Conservation (phyloP, 169 alveolate species). For the Plasmodium malariae region DNA sequence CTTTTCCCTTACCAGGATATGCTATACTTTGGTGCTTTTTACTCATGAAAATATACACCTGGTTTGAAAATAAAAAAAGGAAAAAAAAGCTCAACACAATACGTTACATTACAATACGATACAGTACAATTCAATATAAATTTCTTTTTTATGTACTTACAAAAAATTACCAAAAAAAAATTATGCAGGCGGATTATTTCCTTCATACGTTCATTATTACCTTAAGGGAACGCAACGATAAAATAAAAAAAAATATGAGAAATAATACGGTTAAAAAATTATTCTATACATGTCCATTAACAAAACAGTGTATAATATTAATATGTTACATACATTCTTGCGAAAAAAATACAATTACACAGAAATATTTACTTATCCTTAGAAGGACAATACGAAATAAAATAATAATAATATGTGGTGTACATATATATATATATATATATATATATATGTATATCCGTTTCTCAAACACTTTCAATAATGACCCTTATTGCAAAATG, state of each 20-base stretch:
- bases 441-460: too few relatives aligned
- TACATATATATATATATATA: too few relatives aligned
- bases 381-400: too few relatives aligned
- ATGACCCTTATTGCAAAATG: too few relatives aligned
- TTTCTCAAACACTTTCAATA: too few relatives aligned
- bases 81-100: background rate
- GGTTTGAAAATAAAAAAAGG: constrained; percentile 14
- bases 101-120: background rate
- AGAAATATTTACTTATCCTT: too few relatives aligned
- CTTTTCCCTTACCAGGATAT: constrained; percentile 17
- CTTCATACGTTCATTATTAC: constrained; percentile 17
- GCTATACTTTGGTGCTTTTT: constrained; percentile 39
- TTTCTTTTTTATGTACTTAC: too few relatives aligned
- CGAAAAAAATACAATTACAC: too few relatives aligned
- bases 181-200: constrained; percentile 50
- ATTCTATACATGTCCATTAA: background rate
- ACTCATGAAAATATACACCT: constrained; percentile 57
- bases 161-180: background rate
- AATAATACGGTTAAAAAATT: constrained; percentile 17
- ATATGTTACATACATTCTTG: too few relatives aligned
- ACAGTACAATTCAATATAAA: too few relatives aligned
- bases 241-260: constrained; percentile 4
- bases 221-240: constrained; percentile 15
- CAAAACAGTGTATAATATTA: too few relatives aligned
- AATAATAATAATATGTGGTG: too few relatives aligned